Percentiles rank a stretch among this genome's conserved stretches.
phyloP scores from a whole-genome alignment of 2,329 filamentous ascomycete genomes.

The Xylariomycetidae sp. region DNA sequence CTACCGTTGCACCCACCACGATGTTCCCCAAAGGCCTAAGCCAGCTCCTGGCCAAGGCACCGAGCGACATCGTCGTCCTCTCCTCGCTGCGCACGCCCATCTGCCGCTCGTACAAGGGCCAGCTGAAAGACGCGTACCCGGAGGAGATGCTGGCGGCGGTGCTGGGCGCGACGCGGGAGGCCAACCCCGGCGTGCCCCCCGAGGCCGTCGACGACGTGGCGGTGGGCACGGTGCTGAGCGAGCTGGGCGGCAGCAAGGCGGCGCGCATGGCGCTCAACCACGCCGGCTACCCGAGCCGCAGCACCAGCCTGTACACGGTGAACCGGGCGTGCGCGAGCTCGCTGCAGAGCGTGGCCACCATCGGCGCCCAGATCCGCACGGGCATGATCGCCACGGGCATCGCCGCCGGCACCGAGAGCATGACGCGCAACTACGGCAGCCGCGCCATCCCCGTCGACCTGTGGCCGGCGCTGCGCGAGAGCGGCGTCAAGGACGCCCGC shows the following conservation, averaged over 20 bases:
- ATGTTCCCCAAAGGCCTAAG: constrained; percentile 60
- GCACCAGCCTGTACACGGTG: constrained; percentile 74
- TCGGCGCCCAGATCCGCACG: constrained; percentile 69
- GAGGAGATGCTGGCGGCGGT: constrained; percentile 75
- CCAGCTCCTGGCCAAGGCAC: constrained; percentile 70
- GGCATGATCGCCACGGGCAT: constrained; percentile 71
- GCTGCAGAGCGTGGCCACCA: constrained; percentile 67
- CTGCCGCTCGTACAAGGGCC: constrained; percentile 75
- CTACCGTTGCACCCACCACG: constrained; percentile 31
- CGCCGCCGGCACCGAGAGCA: constrained; percentile 90
- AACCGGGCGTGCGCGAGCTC: constrained; percentile 82
- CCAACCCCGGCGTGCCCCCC: constrained; percentile 67
- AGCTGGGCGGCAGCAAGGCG: constrained; percentile 85
- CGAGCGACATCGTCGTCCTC: constrained; percentile 80
- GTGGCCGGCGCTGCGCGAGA: constrained; percentile 68
- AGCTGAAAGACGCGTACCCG: constrained; percentile 81
- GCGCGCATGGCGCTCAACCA: constrained; percentile 88
- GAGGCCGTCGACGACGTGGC: constrained; percentile 70
- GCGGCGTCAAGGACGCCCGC: constrained; percentile 58
- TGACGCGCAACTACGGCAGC: constrained; percentile 85
- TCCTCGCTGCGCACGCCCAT: constrained; percentile 86
- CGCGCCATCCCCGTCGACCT: constrained; percentile 77
- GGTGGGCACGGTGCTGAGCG: constrained; percentile 83
- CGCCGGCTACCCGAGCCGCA: constrained; percentile 61
- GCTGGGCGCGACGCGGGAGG: constrained; percentile 61